These are phyloP conservation scores for Aquilaria yunnanensis DNA, from an alignment of 345 rosid species.

Conservation along the genomic window DNA sequence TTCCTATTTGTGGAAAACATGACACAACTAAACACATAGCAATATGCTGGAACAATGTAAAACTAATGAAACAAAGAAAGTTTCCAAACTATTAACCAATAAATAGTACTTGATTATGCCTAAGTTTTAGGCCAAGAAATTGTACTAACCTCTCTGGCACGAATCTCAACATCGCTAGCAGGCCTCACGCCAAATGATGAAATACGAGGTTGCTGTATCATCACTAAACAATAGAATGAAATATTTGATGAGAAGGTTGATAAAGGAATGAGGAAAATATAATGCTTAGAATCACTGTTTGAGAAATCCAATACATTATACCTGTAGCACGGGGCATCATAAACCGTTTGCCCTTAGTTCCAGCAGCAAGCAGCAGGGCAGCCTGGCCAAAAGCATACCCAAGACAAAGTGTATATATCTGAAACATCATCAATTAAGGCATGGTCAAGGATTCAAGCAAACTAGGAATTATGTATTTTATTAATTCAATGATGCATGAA, in stretches of 20 bases:
- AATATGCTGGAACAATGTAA: no score
- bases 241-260: conserved; percentile 7
- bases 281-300: conserved; percentile 1
- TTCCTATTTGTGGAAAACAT: no score
- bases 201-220: conserved; percentile 84
- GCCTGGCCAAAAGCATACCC: conserved; percentile 85
- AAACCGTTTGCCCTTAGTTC: conserved; percentile 74
- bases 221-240: conserved; percentile 38
- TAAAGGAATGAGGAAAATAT: conserved; percentile 1
- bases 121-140: background rate
- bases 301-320: conserved; percentile 16
- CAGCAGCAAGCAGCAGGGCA: conserved; percentile 78
- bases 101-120: no score
- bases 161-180: conserved; percentile 76
- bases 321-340: conserved; percentile 94
- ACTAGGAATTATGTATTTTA: no score
- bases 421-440: conserved; percentile 15
- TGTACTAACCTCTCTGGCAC: conserved; percentile 74
- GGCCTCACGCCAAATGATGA: conserved; percentile 85
- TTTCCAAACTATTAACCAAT: no score
- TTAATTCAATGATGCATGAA: no score
- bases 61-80: no score
- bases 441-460: background rate
- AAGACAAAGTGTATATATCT: conserved; percentile 74
- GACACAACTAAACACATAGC: no score